Base-by-base conservation (phyloP, 805 yeast species). In the Torulaspora delbrueckii region DNA sequence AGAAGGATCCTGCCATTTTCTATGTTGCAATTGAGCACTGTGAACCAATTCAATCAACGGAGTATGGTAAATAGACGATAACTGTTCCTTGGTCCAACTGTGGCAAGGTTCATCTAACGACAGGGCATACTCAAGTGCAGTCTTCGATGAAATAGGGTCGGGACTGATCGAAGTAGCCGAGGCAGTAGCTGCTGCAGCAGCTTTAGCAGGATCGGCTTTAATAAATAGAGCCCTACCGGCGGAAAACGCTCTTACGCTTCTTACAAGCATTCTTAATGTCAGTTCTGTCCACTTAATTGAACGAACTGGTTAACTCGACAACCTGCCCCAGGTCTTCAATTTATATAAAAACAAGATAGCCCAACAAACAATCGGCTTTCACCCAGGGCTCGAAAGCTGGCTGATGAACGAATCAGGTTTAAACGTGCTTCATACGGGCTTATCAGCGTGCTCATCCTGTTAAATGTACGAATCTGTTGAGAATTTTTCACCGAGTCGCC, bases 31-130 rank as follows among this genome's bases (percentile, higher is more conserved):
- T 54, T 82, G 87, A 0, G 91, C 80, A 31, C 70, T 68, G 58
- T 71, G 73, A 8, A 79, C 72, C 35, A 85, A 68, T 32, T 82
- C 84, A 67, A 80, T 67, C 50, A 85, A 65, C 0, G 93, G 90
- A 1, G 84, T 74, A 45, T 80, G 57, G 57, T 83, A 84, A 41
- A 85, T 81, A 38, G 75, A 76, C 12, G 67, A 60, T 45, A 85
- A 72, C 57, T 84, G 84, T 1, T 70, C 73, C 52, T 72, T 74
- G 2, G 86, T 71, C 93, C 93, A 85, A 28, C 58, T 48, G 41
- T 66, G 62, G 8, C 57, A 47, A 8, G 74, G 72, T 5, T 48
- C 52, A 4, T 52, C 52, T 9, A 67, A 43, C 1, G 63, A 57
- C 10, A 68, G 40, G 5, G 73, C 73, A 30, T 52, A 51, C 26